phyloP scores from a whole-genome alignment of 208 protist species.

The Zelonia costaricensis region DNA sequence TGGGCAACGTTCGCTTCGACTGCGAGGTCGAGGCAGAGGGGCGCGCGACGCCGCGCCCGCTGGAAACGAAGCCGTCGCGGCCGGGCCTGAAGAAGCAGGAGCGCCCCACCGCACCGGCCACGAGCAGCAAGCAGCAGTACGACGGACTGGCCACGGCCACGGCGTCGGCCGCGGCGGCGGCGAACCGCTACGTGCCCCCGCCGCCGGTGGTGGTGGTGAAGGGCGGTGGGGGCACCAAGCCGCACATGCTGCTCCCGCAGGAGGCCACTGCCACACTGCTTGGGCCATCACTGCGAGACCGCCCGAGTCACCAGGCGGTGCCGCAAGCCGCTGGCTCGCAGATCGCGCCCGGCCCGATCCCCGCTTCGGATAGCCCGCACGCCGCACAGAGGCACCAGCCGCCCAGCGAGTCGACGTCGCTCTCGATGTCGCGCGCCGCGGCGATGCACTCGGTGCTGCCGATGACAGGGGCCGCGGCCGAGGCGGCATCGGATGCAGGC shows the following conservation, averaged over 20 bases:
- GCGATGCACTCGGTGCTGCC: slow-evolving; percentile 30
- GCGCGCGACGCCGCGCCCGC: not conserved
- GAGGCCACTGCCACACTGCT: slow-evolving; percentile 16
- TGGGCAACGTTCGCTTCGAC: slow-evolving; percentile 10
- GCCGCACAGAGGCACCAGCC: too few species aligned
- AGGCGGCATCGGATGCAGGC: slow-evolving; percentile 19
- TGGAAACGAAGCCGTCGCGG: not conserved
- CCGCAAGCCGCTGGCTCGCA: too few species aligned
- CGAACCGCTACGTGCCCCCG: not conserved
- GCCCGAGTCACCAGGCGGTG: too few species aligned
- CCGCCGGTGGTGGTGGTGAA: slow-evolving; percentile 19
- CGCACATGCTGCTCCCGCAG: slow-evolving; percentile 22
- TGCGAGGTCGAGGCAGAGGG: not conserved
- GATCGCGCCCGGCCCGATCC: too few species aligned
- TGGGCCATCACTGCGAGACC: slow-evolving; percentile 10
- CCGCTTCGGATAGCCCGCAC: too few species aligned
- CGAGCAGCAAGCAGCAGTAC: not conserved
- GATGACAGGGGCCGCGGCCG: slow-evolving; percentile 19
- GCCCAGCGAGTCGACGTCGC: not conserved
- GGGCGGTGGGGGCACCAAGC: slow-evolving; percentile 11
- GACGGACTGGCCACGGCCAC: not conserved
- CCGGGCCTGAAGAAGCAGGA: not conserved
- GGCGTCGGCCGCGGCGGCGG: too few species aligned
- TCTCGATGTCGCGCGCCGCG: not conserved
- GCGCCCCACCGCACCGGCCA: not conserved